Evolutionary conservation across 257 asterid species (phyloP), one percentile per base, ranked within the genome.

Genomic region (Nicotiana attenuata): DNA sequence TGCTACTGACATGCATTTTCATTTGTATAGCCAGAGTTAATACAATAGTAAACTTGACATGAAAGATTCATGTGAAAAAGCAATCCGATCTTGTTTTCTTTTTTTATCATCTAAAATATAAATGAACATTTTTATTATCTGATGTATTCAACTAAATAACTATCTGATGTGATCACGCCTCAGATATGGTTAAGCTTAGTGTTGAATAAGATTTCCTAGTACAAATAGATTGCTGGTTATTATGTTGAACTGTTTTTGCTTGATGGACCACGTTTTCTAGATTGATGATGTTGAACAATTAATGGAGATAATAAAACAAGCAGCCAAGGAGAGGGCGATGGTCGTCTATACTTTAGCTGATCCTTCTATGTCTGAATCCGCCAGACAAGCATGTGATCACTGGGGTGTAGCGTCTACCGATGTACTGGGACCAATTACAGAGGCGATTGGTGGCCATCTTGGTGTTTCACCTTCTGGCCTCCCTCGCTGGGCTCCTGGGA

Each of bases 401-500:
- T 96, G 99, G 99, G 91, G 91, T 6, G 98, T 94, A 28, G 86
- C 92, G 69, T 96, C 95, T 35, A 90, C 87, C 0, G 99, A 96
- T 73, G 89, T 92, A 13, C 92, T 96, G 14, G 85, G 99, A 65
- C 99, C 99, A 45, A 89, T 94, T 82, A 94, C 97, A 0, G 98
- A 96, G 85, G 87, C 97, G 16, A 85, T 96, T 41, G 96, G 97
- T 38, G 82, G 93, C 55, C 99, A 96, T 84, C 93, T 96, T 0
- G 96, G 96, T 0, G 97, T 96, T 67, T 83, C 97, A 0, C 99
- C 99, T 15, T 96, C 99, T 6, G 99, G 99, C 15, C 93, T 96
- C 45, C 82, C 99, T 1, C 91, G 98, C 1, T 96, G 99, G 99
- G 97, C 99, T 24, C 91, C 93, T 3, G 97, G 92, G 10, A 81